Percentiles rank a stretch among this genome's conserved stretches.
These are phyloP conservation scores for Ophiostoma novo-ulmi DNA, from an alignment of 2,329 filamentous ascomycete genomes.

Conservation along the genomic window DNA sequence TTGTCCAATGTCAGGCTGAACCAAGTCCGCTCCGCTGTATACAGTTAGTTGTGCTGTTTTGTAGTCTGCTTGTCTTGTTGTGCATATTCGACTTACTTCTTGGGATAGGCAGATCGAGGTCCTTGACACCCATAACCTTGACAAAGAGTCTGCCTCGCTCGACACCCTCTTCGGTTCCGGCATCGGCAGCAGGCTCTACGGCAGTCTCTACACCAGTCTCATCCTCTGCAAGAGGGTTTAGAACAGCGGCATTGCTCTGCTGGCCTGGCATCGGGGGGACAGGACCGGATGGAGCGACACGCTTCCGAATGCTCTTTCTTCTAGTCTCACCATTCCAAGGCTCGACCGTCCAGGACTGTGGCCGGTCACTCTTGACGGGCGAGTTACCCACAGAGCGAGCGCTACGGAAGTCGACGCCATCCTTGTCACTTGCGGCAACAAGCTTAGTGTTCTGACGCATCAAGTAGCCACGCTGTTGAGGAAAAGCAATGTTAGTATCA, in stretches of 20 bases:
- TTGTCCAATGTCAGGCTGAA: slow-evolving; percentile 98
- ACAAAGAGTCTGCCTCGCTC: slow-evolving; percentile 92
- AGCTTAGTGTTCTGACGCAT: slow-evolving; percentile 99
- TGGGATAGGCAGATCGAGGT: slow-evolving; percentile 84
- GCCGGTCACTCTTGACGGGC: slow-evolving; percentile 68
- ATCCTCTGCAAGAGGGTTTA: slow-evolving; percentile 65
- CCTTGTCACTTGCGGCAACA: slow-evolving; percentile 81
- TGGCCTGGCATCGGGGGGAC: slow-evolving; percentile 83
- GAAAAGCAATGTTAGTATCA: slow-evolving; percentile 58
- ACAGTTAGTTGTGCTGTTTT: slow-evolving; percentile 35
- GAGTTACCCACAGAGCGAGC: slow-evolving; percentile 62
- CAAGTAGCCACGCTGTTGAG: slow-evolving; percentile 87
- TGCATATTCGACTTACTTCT: slow-evolving; percentile 60
- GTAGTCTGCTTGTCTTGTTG: slow-evolving; percentile 12
- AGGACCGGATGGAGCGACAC: slow-evolving; percentile 50
- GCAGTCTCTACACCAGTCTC: slow-evolving; percentile 40
- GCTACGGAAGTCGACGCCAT: slow-evolving; percentile 51
- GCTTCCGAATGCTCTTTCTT: slow-evolving; percentile 59
- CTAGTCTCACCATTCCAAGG: slow-evolving; percentile 86
- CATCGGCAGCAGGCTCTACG: slow-evolving; percentile 41
- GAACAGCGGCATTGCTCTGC: slow-evolving; percentile 66
- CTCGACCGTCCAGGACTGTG: slow-evolving; percentile 92
- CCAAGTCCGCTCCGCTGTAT: slow-evolving; percentile 75
- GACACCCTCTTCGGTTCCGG: slow-evolving; percentile 65
- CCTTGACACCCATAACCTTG: slow-evolving; percentile 97